Evolutionary conservation across 2,329 filamentous ascomycete species (phyloP), one percentile per base, ranked within the genome.

Genomic region (Colletotrichum musicola): DNA sequence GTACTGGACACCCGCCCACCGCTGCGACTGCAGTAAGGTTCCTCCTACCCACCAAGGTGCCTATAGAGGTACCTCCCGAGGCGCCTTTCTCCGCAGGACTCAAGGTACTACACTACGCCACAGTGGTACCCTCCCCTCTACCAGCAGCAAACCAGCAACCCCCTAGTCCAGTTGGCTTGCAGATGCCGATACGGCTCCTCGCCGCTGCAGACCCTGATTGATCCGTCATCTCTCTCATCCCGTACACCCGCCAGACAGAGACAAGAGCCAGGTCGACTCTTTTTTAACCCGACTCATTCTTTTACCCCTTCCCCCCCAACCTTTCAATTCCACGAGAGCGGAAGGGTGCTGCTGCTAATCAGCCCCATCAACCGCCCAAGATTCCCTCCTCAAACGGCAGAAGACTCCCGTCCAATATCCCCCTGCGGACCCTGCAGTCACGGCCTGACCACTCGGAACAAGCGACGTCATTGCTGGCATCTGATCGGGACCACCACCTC

Each of bases 371-470:
- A 82, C 84, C 86, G 85, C 88, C 86, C 94, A 98, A 89, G 83
- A 98, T 98, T 97, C 88, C 93, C 89, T 86, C 90, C 78, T 84
- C 87, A 87, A 86, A 82, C 74, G 85, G 85, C 75, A 87, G 86
- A 81, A 90, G 90, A 83, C 90, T 93, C 73, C 88, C 88, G 80
- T 93, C 93, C 82, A 93, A 93, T 83, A 97, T 98, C 80, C 95
- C 95, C 76, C 88, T 98, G 77, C 92, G 93, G 81, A 92, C 91
- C 76, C 85, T 98, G 75, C 79, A 85, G 72, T 79, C 80, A 69
- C 76, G 76, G 66, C 68, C 76, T 61, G 76, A 75, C 71, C 77
- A 81, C 68, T 75, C 80, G 73, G 78, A 78, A 60, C 76, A 80
- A 70, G 79, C 84, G 72, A 81, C 84, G 73, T 82, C 83, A 76